Percentiles rank a stretch among this genome's conserved stretches.
Evolutionary conservation across 345 rosid genomes (phyloP).

Genomic region (Gossypium longicalyx): DNA sequence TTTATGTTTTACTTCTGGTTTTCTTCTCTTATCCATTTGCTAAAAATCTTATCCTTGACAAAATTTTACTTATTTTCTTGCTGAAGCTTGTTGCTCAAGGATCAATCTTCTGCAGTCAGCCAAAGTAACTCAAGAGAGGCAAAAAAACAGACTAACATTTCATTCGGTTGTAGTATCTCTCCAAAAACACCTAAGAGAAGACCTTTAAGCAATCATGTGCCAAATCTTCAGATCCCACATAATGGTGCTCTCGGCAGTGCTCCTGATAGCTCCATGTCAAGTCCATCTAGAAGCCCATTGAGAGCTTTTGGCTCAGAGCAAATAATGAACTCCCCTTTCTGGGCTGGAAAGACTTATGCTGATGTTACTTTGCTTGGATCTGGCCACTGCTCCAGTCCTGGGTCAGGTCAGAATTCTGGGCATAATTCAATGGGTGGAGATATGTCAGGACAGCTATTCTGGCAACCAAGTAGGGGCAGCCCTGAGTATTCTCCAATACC

Average conservation of each 20-base stretch:
- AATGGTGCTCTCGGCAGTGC: conserved; percentile 67
- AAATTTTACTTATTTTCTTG: conserved; percentile 8
- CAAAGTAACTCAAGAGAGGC: conserved; percentile 39
- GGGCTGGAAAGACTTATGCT: conserved; percentile 64
- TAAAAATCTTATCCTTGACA: conserved; percentile 9
- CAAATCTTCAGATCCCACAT: conserved; percentile 62
- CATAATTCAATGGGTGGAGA: conserved; percentile 95
- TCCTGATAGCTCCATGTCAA: conserved; percentile 92
- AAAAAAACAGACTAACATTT: conserved; percentile 42
- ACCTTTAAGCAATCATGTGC: conserved; percentile 51
- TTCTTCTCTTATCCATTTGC: not conserved
- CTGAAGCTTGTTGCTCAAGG: conserved; percentile 43
- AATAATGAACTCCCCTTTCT: conserved; percentile 53
- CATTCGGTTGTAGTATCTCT: conserved; percentile 37
- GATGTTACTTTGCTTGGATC: conserved; percentile 75
- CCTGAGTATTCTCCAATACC: conserved; percentile 94
- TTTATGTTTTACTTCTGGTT: not conserved
- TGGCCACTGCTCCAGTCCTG: conserved; percentile 99
- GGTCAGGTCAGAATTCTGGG: conserved; percentile 75
- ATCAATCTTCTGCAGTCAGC: conserved; percentile 29
- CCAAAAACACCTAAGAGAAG: conserved; percentile 57
- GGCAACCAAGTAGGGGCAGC: conserved; percentile 94
- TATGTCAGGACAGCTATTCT: conserved; percentile 76
- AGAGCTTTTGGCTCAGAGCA: conserved; percentile 70
- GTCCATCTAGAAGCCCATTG: conserved; percentile 97